These are phyloP conservation scores for Rosa hybrid DNA, from an alignment of 331 rosid genomes.

Conservation along the genomic window DNA sequence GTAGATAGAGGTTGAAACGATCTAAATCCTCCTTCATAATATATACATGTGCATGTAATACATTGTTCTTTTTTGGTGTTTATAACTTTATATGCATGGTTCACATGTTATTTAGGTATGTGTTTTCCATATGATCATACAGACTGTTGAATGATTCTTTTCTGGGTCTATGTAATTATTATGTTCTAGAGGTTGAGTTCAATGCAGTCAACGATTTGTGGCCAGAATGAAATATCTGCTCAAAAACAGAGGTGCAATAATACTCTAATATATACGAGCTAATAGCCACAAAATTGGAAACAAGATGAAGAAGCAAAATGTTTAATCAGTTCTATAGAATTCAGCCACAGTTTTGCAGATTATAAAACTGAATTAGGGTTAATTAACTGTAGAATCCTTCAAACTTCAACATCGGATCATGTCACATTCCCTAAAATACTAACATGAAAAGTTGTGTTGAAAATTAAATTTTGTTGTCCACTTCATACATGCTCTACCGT, in stretches of 20 bases:
- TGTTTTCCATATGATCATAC: neutral
- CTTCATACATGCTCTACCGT: neutral
- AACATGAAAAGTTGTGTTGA: neutral
- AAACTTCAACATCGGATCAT: neutral
- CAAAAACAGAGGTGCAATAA: neutral
- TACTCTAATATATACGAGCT: neutral
- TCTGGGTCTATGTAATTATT: neutral
- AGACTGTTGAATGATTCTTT: neutral
- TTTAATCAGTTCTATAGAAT: neutral
- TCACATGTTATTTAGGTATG: neutral
- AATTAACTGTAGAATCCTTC: neutral
- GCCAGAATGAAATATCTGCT: neutral
- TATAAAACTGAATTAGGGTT: neutral
- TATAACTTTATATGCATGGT: neutral
- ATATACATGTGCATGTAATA: neutral
- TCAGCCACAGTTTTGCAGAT: constrained; percentile 1
- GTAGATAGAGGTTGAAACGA: neutral
- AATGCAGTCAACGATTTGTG: neutral
- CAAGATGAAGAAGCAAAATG: neutral
- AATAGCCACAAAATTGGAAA: neutral
- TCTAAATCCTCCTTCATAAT: neutral
- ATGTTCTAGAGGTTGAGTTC: neutral
- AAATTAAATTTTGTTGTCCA: neutral
- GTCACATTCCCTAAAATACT: neutral
- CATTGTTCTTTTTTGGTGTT: neutral